phyloP scores from a whole-genome alignment of 768 basidiomycete species.

The Lactarius hatsudake region DNA sequence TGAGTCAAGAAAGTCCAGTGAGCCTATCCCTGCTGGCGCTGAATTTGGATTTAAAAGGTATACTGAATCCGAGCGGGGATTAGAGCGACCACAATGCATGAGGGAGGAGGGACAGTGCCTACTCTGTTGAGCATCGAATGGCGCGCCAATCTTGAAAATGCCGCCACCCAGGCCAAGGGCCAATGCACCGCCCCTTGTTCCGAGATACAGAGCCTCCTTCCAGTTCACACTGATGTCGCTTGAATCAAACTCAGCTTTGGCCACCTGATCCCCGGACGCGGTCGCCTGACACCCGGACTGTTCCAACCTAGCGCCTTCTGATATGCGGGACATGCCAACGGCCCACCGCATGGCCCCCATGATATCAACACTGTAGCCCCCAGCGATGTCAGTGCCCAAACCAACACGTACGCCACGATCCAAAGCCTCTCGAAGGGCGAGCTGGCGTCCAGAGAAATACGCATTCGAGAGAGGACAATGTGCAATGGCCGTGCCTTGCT shows the following conservation, averaged over 20 bases:
- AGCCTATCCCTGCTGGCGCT: slow-evolving; percentile 49
- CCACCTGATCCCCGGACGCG: slow-evolving; percentile 10
- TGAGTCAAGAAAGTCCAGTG: slow-evolving; percentile 67
- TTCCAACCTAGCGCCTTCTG: slow-evolving; percentile 50
- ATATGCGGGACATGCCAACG: slow-evolving; percentile 66
- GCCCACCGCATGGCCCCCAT: slow-evolving; percentile 79
- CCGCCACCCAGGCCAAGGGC: slow-evolving; percentile 57
- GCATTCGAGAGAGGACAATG: slow-evolving; percentile 89
- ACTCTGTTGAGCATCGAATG: slow-evolving; percentile 80
- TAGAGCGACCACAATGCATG: slow-evolving; percentile 3
- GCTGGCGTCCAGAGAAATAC: slow-evolving; percentile 76
- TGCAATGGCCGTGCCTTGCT: slow-evolving; percentile 60
- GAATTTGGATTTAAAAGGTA: slow-evolving; percentile 26
- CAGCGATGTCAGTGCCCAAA: slow-evolving; percentile 82
- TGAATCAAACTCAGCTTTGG: slow-evolving; percentile 12
- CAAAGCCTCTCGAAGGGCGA: slow-evolving; percentile 70
- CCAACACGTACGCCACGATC: slow-evolving; percentile 64
- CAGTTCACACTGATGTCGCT: slow-evolving; percentile 60
- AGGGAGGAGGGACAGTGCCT: slow-evolving; percentile 32
- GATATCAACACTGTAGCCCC: slow-evolving; percentile 78
- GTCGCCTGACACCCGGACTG: slow-evolving; percentile 5
- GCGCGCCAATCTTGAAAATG: slow-evolving; percentile 55
- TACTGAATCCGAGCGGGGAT: slow-evolving; percentile 8
- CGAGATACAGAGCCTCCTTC: slow-evolving; percentile 79
- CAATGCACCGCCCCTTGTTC: slow-evolving; percentile 73